Conservation (phyloP, 345 rosid species). For the Rhodomyrtus tomentosa region DNA sequence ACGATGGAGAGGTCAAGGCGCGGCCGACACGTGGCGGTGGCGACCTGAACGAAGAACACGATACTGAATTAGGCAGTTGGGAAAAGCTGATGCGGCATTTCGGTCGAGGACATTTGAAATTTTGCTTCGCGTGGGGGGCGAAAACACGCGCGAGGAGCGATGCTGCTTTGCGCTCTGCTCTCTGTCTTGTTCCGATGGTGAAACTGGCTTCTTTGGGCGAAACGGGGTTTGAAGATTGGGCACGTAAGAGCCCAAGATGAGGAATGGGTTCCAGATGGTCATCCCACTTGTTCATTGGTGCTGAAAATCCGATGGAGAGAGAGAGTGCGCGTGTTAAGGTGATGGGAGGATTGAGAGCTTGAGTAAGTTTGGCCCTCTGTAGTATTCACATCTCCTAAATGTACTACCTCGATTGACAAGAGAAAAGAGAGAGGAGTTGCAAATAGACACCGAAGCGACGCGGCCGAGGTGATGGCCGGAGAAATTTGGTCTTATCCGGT, state of each 20-base stretch:
- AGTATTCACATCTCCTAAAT: background rate
- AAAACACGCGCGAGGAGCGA: background rate
- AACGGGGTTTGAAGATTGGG: background rate
- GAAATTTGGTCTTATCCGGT: background rate
- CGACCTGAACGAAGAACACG: conserved; percentile 11
- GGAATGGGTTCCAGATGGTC: background rate
- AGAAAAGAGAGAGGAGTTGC: background rate
- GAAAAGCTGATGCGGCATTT: background rate
- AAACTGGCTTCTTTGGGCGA: background rate
- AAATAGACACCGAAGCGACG: background rate
- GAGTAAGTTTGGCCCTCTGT: background rate
- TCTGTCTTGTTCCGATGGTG: background rate
- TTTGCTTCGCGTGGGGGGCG: background rate
- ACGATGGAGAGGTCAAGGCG: background rate
- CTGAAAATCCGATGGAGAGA: background rate
- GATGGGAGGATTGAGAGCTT: background rate
- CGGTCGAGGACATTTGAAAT: background rate
- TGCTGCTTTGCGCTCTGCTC: background rate
- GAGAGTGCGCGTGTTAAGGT: background rate
- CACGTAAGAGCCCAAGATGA: background rate
- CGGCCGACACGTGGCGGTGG: conserved; percentile 1
- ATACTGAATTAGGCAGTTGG: background rate
- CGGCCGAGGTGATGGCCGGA: background rate
- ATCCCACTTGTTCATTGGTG: background rate
- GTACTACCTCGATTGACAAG: background rate